Conservation (phyloP, 2,329 filamentous ascomycete species). For the Xylaria sp. region DNA sequence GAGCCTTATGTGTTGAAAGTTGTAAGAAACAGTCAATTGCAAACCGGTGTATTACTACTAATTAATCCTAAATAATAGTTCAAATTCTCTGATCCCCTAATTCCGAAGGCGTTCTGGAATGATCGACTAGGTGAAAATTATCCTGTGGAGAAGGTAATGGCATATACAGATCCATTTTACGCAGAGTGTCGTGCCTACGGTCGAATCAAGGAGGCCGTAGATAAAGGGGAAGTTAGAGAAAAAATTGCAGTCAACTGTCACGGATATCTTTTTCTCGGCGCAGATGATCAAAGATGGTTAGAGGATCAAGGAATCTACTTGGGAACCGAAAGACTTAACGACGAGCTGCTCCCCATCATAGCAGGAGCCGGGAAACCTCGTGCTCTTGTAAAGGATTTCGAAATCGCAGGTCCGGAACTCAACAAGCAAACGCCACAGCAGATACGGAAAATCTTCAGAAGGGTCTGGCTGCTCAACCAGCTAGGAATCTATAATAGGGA, state of each 20-base stretch:
- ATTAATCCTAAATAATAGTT: constrained; percentile 11
- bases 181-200: constrained; percentile 23
- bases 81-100: constrained; percentile 9
- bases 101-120: not conserved
- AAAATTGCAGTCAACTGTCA: constrained; percentile 16
- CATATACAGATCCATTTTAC: constrained; percentile 23
- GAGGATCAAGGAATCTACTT: constrained; percentile 8
- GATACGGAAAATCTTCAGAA: constrained; percentile 8
- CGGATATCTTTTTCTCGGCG: constrained; percentile 16
- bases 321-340: constrained; percentile 6
- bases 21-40: constrained; percentile 1
- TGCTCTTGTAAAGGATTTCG: constrained; percentile 24
- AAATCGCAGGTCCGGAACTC: constrained; percentile 11
- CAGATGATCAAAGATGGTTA: constrained; percentile 10
- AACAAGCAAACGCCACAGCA: constrained; percentile 10
- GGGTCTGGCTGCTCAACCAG: not conserved
- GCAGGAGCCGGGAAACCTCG: constrained; percentile 17
- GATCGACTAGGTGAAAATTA: not conserved
- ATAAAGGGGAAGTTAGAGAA: constrained; percentile 7
- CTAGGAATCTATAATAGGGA: constrained; percentile 18
- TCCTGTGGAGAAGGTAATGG: constrained; percentile 6
- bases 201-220: constrained; percentile 10
- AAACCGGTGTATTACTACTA: not conserved
- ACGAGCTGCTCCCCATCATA: constrained; percentile 6
- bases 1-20: constrained; percentile 21